Percentiles rank a stretch among this genome's conserved stretches.
phyloP scores from a whole-genome alignment of 306 rosid genomes.

The barrel medic (Medicago truncatula) region MtrunA17r5.0-ANR NC_053044.1:50762501-50763000 shows the following conservation, averaged over 20 bases:
- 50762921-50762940: slow-evolving; percentile 14
- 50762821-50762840: slow-evolving; percentile 43
- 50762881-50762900: neutral
- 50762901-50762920: neutral
- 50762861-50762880: slow-evolving; percentile 62
- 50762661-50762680: slow-evolving; percentile 28
- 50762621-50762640: neutral
- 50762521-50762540: slow-evolving; percentile 5
- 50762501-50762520: slow-evolving; percentile 8
- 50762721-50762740: slow-evolving; percentile 42
- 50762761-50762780: slow-evolving; percentile 69
- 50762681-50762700: slow-evolving; percentile 39
- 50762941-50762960: slow-evolving; percentile 49
- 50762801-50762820: slow-evolving; percentile 42
- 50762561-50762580: neutral
- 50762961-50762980: slow-evolving; percentile 76
- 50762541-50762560: neutral
- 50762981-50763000: slow-evolving; percentile 45
- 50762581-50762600: slow-evolving; percentile 8
- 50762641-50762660: neutral
- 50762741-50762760: slow-evolving; percentile 66
- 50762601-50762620: neutral
- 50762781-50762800: slow-evolving; percentile 49
- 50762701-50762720: slow-evolving; percentile 60
- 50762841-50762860: slow-evolving; percentile 48